Evolutionary conservation across 1,139 yeast species (phyloP), one percentile per base, ranked within the genome.

Genomic region (Taphrina pruni): DNA sequence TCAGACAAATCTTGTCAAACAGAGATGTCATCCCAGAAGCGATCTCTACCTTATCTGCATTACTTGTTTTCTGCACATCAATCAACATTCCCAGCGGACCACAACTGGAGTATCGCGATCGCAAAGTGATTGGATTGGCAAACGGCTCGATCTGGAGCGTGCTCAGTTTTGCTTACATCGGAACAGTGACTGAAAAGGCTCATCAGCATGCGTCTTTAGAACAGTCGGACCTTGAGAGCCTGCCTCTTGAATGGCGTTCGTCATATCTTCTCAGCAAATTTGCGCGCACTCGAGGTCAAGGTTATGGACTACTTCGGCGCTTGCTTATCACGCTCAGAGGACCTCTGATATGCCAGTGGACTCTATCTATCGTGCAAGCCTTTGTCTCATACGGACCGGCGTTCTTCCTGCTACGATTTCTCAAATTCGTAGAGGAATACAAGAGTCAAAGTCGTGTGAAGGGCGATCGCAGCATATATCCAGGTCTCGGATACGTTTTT

Each of bases 341-440:
- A 4, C 50, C 39, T 32, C n/a, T 61, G 41, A 36, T 41, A 9
- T 26, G 39, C 6, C 58, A 61, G 26, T 51, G 51, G 38, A 20
- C 41, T 51, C 6, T 50, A n/a, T 36, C 56, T 6, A 17, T 51
- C 14, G 14, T 52, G 6, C 35, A 45, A 14, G 50, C 58, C 9
- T 7, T 36, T 26, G 26, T 61, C 14, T 17, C 26, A n/a, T 61
- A 38, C 21, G 66, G 36, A 20, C 66, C 66, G 21, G 55, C 57
- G 12, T 61, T 21, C 45, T 52, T 61, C 66, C 51, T 61, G 41
- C 38, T 61, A 17, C 21, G 21, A 14, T 51, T 52, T 14, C 21
- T 61, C n/a, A 39, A 52, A 9, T 61, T 61, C 50, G 21, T 61
- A 20, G 51, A 61, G 51, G 36, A 12, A 35, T 60, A 60, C 43